phyloP scores from a whole-genome alignment of 345 rosid species.

The Rhodomyrtus tomentosa region DNA sequence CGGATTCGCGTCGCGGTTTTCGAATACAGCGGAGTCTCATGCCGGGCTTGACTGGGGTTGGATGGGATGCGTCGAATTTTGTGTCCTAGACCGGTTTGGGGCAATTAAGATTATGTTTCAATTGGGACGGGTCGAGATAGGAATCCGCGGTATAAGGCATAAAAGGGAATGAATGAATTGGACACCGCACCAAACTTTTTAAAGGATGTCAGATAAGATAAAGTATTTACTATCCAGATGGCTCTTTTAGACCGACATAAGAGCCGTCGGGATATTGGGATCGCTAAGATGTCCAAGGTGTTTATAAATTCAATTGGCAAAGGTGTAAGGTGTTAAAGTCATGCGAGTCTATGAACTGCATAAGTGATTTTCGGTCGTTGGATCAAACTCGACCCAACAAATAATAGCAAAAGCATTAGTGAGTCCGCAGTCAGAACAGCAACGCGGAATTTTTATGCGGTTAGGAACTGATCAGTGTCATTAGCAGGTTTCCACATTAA shows the following conservation, averaged over 20 bases:
- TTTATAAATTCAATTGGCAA: not conserved
- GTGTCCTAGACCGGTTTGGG: not conserved
- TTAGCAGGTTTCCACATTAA: not conserved
- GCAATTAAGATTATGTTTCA: fast-evolving
- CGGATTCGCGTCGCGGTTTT: not conserved
- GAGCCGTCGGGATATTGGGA: not conserved
- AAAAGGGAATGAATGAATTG: not conserved
- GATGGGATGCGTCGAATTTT: fast-evolving
- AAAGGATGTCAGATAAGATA: not conserved
- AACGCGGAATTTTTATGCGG: fast-evolving
- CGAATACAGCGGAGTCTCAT: not conserved
- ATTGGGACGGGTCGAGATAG: not conserved
- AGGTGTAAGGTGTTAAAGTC: not conserved
- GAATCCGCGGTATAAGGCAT: not conserved
- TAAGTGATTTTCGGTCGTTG: not conserved
- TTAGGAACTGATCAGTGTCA: not conserved
- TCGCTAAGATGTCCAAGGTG: not conserved
- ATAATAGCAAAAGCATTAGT: not conserved
- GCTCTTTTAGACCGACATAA: not conserved
- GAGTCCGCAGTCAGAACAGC: too few relatives aligned
- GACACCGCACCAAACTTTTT: not conserved
- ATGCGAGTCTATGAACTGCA: not conserved
- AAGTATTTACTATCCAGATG: not conserved
- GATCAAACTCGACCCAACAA: not conserved
- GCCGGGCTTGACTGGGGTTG: not conserved